These are phyloP conservation scores for Colletotrichum nymphaeae DNA, from an alignment of 2,329 filamentous ascomycete genomes.

Conservation along the genomic window DNA sequence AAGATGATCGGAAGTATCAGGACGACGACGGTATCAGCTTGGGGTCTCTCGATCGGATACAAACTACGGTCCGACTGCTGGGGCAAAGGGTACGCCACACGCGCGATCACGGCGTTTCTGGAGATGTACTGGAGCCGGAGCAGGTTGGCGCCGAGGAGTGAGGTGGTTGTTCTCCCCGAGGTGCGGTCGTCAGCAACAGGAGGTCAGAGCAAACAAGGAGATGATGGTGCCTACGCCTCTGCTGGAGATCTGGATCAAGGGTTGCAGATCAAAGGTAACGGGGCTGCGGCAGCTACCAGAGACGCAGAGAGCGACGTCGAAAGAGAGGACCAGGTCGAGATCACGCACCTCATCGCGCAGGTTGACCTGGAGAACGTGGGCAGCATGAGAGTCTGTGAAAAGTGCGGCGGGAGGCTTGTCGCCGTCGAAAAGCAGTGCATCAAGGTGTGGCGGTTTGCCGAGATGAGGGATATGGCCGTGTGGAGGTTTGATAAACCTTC, in stretches of 20 bases:
- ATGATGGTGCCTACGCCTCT: not conserved
- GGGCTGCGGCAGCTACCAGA: too few relatives aligned
- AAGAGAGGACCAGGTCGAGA: not conserved
- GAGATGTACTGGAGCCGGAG: conserved; percentile 8
- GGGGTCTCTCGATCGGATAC: conserved; percentile 7
- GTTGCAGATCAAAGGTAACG: not conserved
- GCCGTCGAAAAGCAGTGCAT: not conserved
- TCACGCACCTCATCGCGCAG: conserved; percentile 18
- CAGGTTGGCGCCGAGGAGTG: not conserved
- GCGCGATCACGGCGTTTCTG: conserved; percentile 3
- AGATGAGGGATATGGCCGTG: conserved; percentile 20
- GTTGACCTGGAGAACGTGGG: conserved; percentile 5
- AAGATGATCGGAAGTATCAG: conserved; percentile 17
- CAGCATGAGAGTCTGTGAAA: conserved; percentile 16
- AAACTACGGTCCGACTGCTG: conserved; percentile 19
- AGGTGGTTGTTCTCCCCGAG: not conserved
- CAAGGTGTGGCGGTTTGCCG: conserved; percentile 21
- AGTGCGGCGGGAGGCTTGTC: not conserved
- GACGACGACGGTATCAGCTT: not conserved
- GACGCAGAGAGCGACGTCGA: not conserved
- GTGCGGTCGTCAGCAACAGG: not conserved
- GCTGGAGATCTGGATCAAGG: too few relatives aligned
- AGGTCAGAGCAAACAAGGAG: not conserved
- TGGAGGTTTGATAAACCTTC: conserved; percentile 11
- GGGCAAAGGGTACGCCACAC: conserved; percentile 14